These are phyloP conservation scores for Maudiozyma barnettii DNA, from an alignment of 805 yeast species.

Conservation along the genomic window DNA sequence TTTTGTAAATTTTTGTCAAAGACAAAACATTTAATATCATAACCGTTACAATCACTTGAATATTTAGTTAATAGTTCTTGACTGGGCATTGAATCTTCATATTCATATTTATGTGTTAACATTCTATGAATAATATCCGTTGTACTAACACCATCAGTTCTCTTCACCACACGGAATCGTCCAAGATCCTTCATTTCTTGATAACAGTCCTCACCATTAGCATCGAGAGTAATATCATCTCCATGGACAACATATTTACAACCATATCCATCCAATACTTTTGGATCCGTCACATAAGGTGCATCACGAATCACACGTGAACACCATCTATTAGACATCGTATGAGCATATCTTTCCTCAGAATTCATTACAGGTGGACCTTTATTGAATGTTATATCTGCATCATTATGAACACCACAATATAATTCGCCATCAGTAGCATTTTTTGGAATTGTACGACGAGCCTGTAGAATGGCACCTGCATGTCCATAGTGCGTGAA, in stretches of 20 bases:
- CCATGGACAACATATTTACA: constrained; percentile 97
- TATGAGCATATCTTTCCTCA: constrained; percentile 74
- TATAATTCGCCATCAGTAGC: constrained; percentile 31
- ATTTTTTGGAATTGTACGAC: constrained; percentile 38
- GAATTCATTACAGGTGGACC: constrained; percentile 93
- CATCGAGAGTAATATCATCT: constrained; percentile 95
- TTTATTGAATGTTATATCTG: constrained; percentile 70
- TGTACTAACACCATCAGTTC: constrained; percentile 90
- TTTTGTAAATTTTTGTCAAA: constrained; percentile 39
- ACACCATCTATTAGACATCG: constrained; percentile 85
- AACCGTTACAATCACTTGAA: constrained; percentile 57
- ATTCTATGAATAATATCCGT: constrained; percentile 91
- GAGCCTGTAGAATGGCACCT: constrained; percentile 91
- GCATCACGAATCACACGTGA: constrained; percentile 63
- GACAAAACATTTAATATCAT: constrained; percentile 41
- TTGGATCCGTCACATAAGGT: constrained; percentile 83
- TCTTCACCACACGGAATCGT: constrained; percentile 80
- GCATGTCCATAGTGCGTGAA: constrained; percentile 98
- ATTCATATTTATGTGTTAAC: constrained; percentile 32
- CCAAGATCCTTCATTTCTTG: constrained; percentile 73
- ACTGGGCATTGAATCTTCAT: constrained; percentile 6
- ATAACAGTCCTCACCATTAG: constrained; percentile 90
- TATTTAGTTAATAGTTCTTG: constrained; percentile 34
- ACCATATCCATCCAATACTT: constrained; percentile 58
- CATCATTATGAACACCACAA: constrained; percentile 83